Evolutionary conservation across 202 grass and related monocot species (phyloP), one percentile per base, ranked within the genome.

Genomic region (Setaria italica): DNA sequence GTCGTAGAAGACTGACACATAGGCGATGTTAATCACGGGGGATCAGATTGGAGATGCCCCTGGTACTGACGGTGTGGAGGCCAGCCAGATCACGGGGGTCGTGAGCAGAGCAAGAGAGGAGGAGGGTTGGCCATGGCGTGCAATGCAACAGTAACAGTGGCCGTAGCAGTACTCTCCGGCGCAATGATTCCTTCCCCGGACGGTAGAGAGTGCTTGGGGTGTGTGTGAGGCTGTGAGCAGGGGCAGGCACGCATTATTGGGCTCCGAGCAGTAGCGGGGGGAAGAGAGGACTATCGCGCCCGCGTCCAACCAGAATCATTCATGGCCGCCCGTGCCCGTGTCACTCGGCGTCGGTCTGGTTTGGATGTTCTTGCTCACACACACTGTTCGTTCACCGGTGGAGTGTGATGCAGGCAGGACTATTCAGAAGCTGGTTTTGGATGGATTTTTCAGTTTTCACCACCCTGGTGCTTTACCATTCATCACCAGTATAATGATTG

Each of bases 251-350:
- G 37, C 57, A 79, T 79, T 77, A 77, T 77, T 77, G 74, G 55
- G 37, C 55, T 70, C 65, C 37, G 17, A 62, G 10, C 21, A 55
- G 53, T 1, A 13, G 21, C 3, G 9, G n/a, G 6, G 7, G 6
- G 56, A 25, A 59, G 57, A 59, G 56, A 25, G 25, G 57, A 59
- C 57, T 25, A 59, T 62, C 10, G 21, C n/a, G 59, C 9, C 21
- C n/a, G 20, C 11, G 21, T 55, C 32, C 72, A 56, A 35, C 50
- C 32, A 75, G 55, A 62, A 30, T 9, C 59, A 58, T 21, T 58
- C 51, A 39, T 76, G n/a, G 35, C 55, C 21, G 55, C 55, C 74
- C 74, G 74, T 60, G 74, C 74, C 54, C 74, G 74, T 59, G n/a
- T 29, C 53, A 29, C 73, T 41, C 50, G 72, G 51, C 33, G 3